Base-by-base conservation (phyloP, 129 eudicot species). In the Flaveria sonorensis region DNA sequence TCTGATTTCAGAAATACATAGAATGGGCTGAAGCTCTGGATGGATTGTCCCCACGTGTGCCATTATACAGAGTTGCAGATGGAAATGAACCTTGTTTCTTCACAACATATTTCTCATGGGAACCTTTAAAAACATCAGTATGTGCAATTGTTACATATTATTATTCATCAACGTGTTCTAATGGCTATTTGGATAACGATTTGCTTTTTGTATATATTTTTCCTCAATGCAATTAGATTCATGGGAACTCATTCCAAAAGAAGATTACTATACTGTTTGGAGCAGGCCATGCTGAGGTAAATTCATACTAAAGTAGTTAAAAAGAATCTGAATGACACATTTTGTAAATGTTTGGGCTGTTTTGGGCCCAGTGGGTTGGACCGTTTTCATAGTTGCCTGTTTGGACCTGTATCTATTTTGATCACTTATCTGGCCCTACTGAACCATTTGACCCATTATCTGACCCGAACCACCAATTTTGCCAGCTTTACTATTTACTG, bases 61-160 rank as follows among this genome's bases (percentile, higher is more conserved):
- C 99, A 23, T 48, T 92, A 61, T 95, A 91, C 91, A 89, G 79
- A 83, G 83, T 89, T 56, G 84, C 88, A 4, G 99, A 95, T 63
- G 99, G 97, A 82, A 85, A 91, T 67, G 99, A 95, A 78, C 99
- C 99, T 19, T 70, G 85, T 83, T 95, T 95, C 87, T 95, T 95
- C 85, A 95, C 99, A 67, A 80, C 92, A 70, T 89, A 83, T 78
- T 95, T 95, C 78, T 85, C 92, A 47, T 95, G 99, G 99, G 99
- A 95, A 24, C 85, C 88, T 24, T 82, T 89, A 81, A 95, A 95
- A 92, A 82, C 96, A 73, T 81, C 55, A 59, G 99, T 92, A 95
- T 68, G 96, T 79, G 52, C 18, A 77, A 32, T 67, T n/a, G 12
- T 43, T 51, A 64, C 76, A 75, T 26, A 15, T 46, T 36, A 47